phyloP scores from a whole-genome alignment of 495 filamentous ascomycete species.

The Hypoxylon subgilvum region DNA sequence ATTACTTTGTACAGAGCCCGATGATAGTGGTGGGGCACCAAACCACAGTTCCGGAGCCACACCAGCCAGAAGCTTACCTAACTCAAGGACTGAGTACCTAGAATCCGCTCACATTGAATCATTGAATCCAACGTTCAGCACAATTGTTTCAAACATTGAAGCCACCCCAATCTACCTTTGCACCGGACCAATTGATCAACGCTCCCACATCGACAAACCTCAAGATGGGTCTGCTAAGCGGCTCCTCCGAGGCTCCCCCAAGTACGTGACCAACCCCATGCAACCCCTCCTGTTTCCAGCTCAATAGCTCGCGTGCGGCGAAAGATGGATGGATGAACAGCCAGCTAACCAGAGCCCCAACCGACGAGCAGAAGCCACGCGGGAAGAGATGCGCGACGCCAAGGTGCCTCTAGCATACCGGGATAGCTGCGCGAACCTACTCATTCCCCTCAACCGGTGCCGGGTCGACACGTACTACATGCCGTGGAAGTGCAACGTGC shows the following conservation, averaged over 20 bases:
- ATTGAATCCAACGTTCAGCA: too few species aligned
- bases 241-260: constrained; percentile 44
- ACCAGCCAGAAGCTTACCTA: too few species aligned
- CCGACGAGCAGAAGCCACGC: constrained; percentile 65
- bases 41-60: too few species aligned
- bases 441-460: constrained; percentile 95
- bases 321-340: neutral
- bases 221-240: constrained; percentile 45
- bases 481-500: constrained; percentile 97
- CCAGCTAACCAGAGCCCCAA: neutral
- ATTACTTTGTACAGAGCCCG: too few species aligned
- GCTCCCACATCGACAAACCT: constrained; percentile 39
- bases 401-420: constrained; percentile 87
- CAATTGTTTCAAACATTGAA: too few species aligned
- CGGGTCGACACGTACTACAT: constrained; percentile 90
- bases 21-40: too few species aligned
- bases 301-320: neutral
- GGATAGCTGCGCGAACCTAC: constrained; percentile 89
- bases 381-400: constrained; percentile 91
- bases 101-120: too few species aligned
- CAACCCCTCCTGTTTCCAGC: neutral
- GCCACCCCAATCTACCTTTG: too few species aligned
- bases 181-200: too few species aligned
- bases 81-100: too few species aligned
- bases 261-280: constrained; percentile 33